Base-by-base conservation (phyloP, 2,329 filamentous ascomycete species). In the Aspergillus costaricaensis region DNA sequence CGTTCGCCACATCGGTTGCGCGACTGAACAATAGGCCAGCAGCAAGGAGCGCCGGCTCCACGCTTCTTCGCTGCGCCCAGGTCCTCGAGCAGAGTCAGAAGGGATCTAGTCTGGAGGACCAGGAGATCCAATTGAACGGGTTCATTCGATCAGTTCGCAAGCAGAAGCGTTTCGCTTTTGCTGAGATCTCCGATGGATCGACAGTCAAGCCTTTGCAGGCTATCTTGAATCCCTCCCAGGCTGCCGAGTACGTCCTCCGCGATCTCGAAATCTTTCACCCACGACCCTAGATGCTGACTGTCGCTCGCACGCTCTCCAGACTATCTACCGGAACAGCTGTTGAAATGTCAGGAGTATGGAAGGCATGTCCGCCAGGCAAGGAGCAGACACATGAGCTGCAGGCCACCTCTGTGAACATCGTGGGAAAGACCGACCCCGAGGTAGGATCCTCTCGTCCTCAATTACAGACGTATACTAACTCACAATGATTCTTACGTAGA, bases 181-280 rank as follows among this genome's bases (percentile, higher is more conserved):
- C 93, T 55, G 86, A 92, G 61, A 82, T 98, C 55, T 89, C 89
- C 10, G 95, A 99, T 81, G 95, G 95, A 48, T 96, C 92, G 12
- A 92, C 90, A 44, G 81, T 91, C 67, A 82, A 88, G 63, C 82
- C 91, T 27, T 76, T 98, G 58, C 95, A 99, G 79, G 91, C 89
- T 49, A 87, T 96, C 50, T 80, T 96, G 67, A 86, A 86, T 57
- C 88, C 90, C 65, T 82, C 85, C 50, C 83, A 92, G 72, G 88
- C 89, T 66, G 82, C 88, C 77, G 86, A 88, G 91, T 96, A 83
- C 74, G 88, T 81, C 66, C 38, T 23, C 23, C 49, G 12, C 47
- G 32, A 23, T 52, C 38, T 38, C 21, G 36, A 36, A 17, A 27
- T 47, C 25, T 32, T 47, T 51, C 52, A 50, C 41, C 47, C 12